Percentiles rank a stretch among this genome's conserved stretches.
These are phyloP conservation scores for Lachnellula hyalina DNA, from an alignment of 2,329 filamentous ascomycete species.

Conservation along the genomic window DNA sequence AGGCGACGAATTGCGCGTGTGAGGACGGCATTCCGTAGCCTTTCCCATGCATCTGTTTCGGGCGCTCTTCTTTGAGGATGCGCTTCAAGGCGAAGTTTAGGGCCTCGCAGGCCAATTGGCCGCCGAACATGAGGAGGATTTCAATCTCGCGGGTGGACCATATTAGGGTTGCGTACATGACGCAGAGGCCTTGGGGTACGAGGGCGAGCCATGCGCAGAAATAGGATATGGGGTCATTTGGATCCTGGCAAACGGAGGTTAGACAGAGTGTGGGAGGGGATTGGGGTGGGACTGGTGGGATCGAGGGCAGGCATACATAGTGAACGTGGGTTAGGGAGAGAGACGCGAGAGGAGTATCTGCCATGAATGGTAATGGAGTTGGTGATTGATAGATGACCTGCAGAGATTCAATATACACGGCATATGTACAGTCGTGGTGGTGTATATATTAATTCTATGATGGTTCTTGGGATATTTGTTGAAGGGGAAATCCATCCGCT, in stretches of 20 bases:
- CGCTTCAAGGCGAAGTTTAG: conserved; percentile 88
- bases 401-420: no score
- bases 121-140: conserved; percentile 81
- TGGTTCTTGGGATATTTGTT: background rate
- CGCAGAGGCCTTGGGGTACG: conserved; percentile 82
- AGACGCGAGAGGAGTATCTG: conserved; percentile 65
- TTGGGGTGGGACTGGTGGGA: background rate
- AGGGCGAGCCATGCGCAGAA: conserved; percentile 91
- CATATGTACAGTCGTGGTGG: background rate
- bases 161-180: conserved; percentile 84
- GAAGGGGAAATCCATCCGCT: background rate
- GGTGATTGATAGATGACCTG: no score
- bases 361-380: conserved; percentile 19
- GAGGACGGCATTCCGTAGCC: conserved; percentile 97
- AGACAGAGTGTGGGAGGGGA: conserved; percentile 7
- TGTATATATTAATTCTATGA: background rate
- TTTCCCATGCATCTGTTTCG: conserved; percentile 75
- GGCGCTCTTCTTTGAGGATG: conserved; percentile 86
- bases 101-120: conserved; percentile 86
- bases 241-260: conserved; percentile 55
- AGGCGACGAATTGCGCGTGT: conserved; percentile 91
- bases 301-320: conserved; percentile 60
- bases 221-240: conserved; percentile 77
- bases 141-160: conserved; percentile 90
- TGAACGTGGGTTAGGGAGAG: conserved; percentile 93